Evolutionary conservation across 768 basidiomycete species (phyloP), one percentile per base, ranked within the genome.

Genomic region (Lentinula lateritia): DNA sequence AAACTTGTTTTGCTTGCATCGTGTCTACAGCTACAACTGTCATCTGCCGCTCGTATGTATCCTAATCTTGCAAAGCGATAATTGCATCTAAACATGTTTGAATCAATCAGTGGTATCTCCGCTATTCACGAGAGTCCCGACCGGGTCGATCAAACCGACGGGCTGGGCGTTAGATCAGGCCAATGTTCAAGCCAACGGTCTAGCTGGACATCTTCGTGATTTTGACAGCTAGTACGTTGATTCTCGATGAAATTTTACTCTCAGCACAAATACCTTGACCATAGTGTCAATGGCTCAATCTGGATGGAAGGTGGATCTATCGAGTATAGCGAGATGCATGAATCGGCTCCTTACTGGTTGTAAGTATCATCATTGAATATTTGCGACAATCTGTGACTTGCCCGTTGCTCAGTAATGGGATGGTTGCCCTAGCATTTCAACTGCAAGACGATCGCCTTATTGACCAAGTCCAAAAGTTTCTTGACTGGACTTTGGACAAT

Each of bases 271-370:
- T 48, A 16, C 58, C 58, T 52, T 54, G 1, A 28, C 50, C 2
- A 58, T 38, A 76, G 75, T 54, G 76, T 79, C 6, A 75, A 74
- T 50, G 75, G 76, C 5, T 79, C 78, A 2, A 79, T 79, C 56
- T 78, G 78, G 76, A 73, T 77, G 9, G 68, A 73, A 64, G 75
- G 74, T 3, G 76, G 78, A 18, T 75, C 74, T 0, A 72, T 78
- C 28, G 78, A 79, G 61, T 79, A 79, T 58, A 76, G 76, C 16
- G 72, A 75, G 9, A 79, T 79, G 76, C 76, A 79, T 53, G 78
- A 79, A 62, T 67, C 74, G 35, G 75, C 75, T 12, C 75, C 76
- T 7, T 78, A 78, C 58, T 79, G 76, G 76, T 78, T 78, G 77
- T 78, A 66, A 61, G 77, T 74, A 50, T 3, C 23, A 3, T 62